A percentile compares a stretch with the other conserved stretches of the same genome.
phyloP scores from a whole-genome alignment of 495 filamentous ascomycete genomes.

The Hypoxylon trugodes region DNA sequence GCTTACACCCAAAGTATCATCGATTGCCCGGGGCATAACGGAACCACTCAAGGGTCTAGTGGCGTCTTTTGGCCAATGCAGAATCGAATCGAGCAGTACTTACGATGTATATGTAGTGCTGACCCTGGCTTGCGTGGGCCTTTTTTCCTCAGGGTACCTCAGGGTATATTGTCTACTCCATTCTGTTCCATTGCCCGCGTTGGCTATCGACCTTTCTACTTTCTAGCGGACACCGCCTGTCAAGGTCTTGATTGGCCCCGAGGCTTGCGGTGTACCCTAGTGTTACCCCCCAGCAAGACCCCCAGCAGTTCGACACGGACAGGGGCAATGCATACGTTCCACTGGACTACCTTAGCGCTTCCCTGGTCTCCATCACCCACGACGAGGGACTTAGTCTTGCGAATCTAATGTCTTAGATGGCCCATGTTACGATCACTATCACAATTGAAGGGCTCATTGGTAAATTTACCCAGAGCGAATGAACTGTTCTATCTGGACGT shows the following conservation, averaged over 20 bases:
- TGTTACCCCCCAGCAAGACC: too few relatives aligned
- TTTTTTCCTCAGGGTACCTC: constrained; percentile 15
- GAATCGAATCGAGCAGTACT: constrained; percentile 3
- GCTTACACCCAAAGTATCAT: constrained; percentile 36
- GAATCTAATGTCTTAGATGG: constrained; percentile 31
- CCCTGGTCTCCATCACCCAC: constrained; percentile 18
- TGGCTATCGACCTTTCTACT: constrained; percentile 31
- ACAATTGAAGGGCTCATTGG: constrained; percentile 20
- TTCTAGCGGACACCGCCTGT: constrained; percentile 36
- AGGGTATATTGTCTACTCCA: constrained; percentile 11
- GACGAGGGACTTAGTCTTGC: constrained; percentile 16
- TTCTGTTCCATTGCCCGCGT: constrained; percentile 25
- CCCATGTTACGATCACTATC: constrained; percentile 31
- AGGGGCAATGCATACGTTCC: constrained; percentile 37
- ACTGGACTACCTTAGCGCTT: constrained; percentile 37
- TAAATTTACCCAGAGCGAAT: constrained; percentile 25
- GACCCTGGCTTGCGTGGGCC: constrained; percentile 33
- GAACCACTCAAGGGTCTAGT: constrained; percentile 27
- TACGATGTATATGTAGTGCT: background rate
- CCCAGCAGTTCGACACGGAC: constrained; percentile 32
- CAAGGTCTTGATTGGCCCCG: constrained; percentile 29
- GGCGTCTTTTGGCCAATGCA: constrained; percentile 31
- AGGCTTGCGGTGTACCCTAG: constrained; percentile 20
- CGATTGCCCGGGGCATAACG: constrained; percentile 34
- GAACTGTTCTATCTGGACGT: constrained; percentile 2